Evolutionary conservation across 1,284 basidiomycete species (phyloP), one percentile per base, ranked within the genome.

Genomic region (Apiotrichum akiyoshidainum): DNA sequence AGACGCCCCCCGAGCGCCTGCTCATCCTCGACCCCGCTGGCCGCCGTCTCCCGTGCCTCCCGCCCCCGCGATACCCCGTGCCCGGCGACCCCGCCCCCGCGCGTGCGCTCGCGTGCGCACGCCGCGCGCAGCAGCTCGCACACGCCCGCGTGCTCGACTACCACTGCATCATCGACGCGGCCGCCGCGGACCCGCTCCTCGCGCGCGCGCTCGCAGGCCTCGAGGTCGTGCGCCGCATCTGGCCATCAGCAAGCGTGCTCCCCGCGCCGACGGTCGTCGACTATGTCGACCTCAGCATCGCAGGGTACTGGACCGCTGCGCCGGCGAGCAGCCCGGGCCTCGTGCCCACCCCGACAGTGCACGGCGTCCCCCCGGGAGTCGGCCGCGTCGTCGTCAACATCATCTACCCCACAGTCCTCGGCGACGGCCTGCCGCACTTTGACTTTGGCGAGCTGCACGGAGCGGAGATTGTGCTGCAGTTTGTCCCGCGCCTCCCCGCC

Each of bases 271-370:
- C 47, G 6, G 35, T 48, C 4, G 19, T 48, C 47, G 47, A 48
- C 34, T 48, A 48, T 13, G n/a, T 48, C 34, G 34, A 48, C 13
- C 34, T 48, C 11, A 19, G 34, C 17, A n/a, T 35, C 11, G n/a
- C 34, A n/a, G 47, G 47, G 9, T 48, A 35, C 47, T 48, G 47
- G 47, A 35, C 47, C 17, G 47, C 47, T 4, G n/a, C 34, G n/a
- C 11, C 17, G 2, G n/a, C n/a, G n/a, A 0, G 12, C 33, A 11
- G 12, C 1, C 34, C 31, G 1, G 31, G 13, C 6, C 12, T 9
- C 33, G 11, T 34, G 34, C 17, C 47, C 10, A 37, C 13, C 1
- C 46, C 46, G 8, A 34, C 31, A 14, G 16, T 48, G 9, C 34
- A 34, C n/a, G 7, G n/a, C n/a, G 10, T 48, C 34, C 47, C 47